Conservation (phyloP, 768 basidiomycete species). For the Boletales sp. region DNA sequence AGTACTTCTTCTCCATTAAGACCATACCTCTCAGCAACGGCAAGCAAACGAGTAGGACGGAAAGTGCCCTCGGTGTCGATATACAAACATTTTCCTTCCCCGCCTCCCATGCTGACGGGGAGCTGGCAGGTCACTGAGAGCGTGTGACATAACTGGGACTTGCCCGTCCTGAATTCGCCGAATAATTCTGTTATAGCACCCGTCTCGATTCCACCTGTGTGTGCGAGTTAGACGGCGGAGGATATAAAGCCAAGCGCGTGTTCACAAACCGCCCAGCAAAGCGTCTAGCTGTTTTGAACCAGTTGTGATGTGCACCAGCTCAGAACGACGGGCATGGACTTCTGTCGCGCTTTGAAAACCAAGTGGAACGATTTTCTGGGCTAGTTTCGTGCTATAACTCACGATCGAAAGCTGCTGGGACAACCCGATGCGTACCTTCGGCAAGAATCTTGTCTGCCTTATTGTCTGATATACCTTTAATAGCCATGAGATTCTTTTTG, state of each 20-base stretch:
- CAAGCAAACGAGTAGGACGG: conserved; percentile 90
- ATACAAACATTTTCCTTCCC: conserved; percentile 98
- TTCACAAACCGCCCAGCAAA: conserved; percentile 74
- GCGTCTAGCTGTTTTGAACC: conserved; percentile 96
- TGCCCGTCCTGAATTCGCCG: conserved; percentile 98
- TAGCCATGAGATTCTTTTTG: conserved; percentile 84
- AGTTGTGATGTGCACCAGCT: conserved; percentile 94
- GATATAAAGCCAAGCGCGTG: not conserved
- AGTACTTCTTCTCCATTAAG: conserved; percentile 96
- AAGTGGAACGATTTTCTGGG: conserved; percentile 92
- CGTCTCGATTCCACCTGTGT: conserved; percentile 89
- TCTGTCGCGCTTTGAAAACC: conserved; percentile 99
- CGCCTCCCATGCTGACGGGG: conserved; percentile 96
- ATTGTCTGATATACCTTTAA: conserved; percentile 95
- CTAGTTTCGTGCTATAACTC: conserved; percentile 38
- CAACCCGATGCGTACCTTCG: conserved; percentile 59
- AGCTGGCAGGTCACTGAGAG: conserved; percentile 98
- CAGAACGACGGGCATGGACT: conserved; percentile 90
- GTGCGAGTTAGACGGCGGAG: conserved; percentile 13
- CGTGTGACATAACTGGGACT: conserved; percentile 97
- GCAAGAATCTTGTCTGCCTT: conserved; percentile 95
- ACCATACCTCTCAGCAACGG: conserved; percentile 95
- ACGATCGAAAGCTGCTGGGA: not conserved
- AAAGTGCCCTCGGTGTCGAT: conserved; percentile 99
- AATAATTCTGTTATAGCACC: conserved; percentile 98